Base-by-base conservation (phyloP, 306 rosid genomes). In the Canavalia gladiata region DNA sequence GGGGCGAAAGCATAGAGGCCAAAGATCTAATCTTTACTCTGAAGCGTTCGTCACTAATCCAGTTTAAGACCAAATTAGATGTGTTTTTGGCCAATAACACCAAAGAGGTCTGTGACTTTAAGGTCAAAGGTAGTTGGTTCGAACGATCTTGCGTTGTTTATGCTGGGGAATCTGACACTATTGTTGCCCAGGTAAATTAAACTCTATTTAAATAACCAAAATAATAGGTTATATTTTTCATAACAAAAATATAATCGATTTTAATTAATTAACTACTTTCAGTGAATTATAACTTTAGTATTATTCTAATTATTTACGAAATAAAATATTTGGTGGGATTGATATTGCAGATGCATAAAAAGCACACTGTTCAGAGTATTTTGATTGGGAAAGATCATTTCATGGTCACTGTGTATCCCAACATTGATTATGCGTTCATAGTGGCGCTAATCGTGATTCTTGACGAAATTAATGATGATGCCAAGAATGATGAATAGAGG, bases 281-380 rank as follows among this genome's bases (percentile, higher is more conserved):
- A 29, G 8, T n/a, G 39, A 55, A 41, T 6, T n/a, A 3, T 11
- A 7, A 37, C n/a, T 4, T 6, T 63, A 2, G 25, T 11, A 2
- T 11, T 49, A 49, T 49, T 11, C n/a, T 49, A 49, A 8, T 2
- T 8, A 51, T 51, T 51, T 51, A 51, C 28, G 12, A 59, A 30
- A 4, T 8, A 9, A 12, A 13, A 11, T 45, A 41, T 78, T 77
- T 58, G 0, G 3, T 47, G 72, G n/a, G 34, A 13, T 7, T 67
- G 45, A 0, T 45, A 56, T 54, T 84, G 91, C 87, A 86, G 90
- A 88, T 90, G 89, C 90, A 87, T 52, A 85, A 72, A 79, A 86
- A 86, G 76, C 74, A 50, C 68, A 86, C 87, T 0, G 83, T 76
- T 50, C 6, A 85, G 45, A 88, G 88, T 65, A 4, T 85, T 9